Evolutionary conservation across 176 grass and related monocot species (phyloP).

Genomic region (Chrysopogon serrulatus): DNA sequence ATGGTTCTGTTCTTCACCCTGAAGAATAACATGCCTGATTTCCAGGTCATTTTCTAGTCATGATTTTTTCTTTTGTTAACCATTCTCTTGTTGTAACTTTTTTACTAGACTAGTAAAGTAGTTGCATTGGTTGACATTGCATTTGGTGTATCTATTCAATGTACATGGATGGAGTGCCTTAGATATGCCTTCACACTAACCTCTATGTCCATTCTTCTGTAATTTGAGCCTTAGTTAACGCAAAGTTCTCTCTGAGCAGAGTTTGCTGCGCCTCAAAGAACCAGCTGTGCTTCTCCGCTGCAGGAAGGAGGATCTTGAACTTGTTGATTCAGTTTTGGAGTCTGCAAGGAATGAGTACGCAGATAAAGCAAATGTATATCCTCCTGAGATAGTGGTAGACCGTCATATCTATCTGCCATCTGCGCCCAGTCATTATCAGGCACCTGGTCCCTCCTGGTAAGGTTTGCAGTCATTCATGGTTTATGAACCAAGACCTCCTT

Average conservation of each 20-base stretch:
- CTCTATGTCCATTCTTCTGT: neutral
- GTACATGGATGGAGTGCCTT: neutral
- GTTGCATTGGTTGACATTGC: neutral
- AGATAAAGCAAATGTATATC: neutral
- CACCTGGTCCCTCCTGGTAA: constrained; percentile 64
- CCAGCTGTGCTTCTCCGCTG: constrained; percentile 51
- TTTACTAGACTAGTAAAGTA: neutral
- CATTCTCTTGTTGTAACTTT: neutral
- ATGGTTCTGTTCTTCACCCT: neutral
- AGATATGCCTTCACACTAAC: neutral
- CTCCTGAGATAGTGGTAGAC: constrained; percentile 32
- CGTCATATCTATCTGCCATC: constrained; percentile 57
- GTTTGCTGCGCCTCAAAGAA: neutral
- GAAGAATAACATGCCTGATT: neutral
- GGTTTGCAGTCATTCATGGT: constrained; percentile 1
- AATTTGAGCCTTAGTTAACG: constrained; percentile 20
- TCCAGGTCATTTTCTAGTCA: neutral
- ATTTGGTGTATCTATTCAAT: neutral
- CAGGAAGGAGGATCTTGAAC: constrained; percentile 59
- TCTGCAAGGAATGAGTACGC: constrained; percentile 69
- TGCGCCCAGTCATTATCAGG: constrained; percentile 49
- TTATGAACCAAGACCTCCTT: neutral
- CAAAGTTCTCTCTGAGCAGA: neutral
- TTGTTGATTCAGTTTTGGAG: constrained; percentile 68
- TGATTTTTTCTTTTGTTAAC: neutral